Base-by-base conservation (phyloP, 1,284 basidiomycete species). In the Neotropicomus parvogracilis region DNA sequence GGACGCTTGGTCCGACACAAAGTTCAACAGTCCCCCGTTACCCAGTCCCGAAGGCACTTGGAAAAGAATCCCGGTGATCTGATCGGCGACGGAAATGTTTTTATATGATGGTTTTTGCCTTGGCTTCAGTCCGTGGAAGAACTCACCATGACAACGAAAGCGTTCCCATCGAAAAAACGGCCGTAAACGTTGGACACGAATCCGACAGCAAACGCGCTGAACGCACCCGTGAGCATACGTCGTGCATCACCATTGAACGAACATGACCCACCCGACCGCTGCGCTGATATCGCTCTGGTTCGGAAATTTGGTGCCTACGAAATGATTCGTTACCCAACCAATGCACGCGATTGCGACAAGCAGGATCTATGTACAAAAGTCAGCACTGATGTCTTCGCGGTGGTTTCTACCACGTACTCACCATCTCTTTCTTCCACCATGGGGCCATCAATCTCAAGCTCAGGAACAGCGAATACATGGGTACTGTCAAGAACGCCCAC, bases 31-130 rank as follows among this genome's bases (percentile, higher is more conserved):
- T 31, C 91, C 89, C 21, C 88, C 87, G 48, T 83, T 88, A 6
- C 85, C 83, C n/a, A 94, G 75, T 46, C 91, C 92, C 11, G 87
- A 88, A 0, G 91, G 92, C 1, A 95, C 78, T 70, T 95, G 91
- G 69, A 93, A 89, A 14, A 94, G 73, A 48, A 94, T 89, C 40
- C 89, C 88, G 0, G 84, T 87, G 53, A 87, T 82, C 81, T 84
- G 16, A 10, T 27, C 26, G 34, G 14, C 21, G 21, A 32, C 3
- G 9, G 10, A n/a, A n/a, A n/a, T n/a, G n/a, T n/a, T n/a, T 21
- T 26, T 17, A 35, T 41, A 38, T 16, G 4, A 1, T 20, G 11
- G 7, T 27, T n/a, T n/a, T n/a, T 21, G 19, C 31, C 28, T 43
- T 21, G 21, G 28, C 3, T 28, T 32, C 36, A 8, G 24, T 31